Evolutionary conservation across 2,329 filamentous ascomycete species (phyloP), one percentile per base, ranked within the genome.

Genomic region (Colletotrichum sidae): DNA sequence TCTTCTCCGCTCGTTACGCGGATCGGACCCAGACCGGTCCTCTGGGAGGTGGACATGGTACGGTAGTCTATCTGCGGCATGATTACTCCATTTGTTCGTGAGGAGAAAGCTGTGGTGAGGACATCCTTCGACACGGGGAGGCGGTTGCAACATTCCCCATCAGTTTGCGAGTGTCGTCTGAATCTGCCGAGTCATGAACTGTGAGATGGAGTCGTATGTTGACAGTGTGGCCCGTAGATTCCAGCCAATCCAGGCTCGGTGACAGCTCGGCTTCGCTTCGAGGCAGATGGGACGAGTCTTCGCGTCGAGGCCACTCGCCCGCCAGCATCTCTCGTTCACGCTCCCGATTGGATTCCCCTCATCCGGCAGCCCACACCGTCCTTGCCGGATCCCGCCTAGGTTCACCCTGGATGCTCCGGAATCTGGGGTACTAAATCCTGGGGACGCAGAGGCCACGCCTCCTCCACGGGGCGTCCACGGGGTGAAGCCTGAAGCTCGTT

Each of bases 361-460:
- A 35, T 42, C 51, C 50, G 58, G 25, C 13, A 49, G 41, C 58
- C 44, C 58, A 55, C 51, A 33, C 35, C 13, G 34, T 15, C 50
- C 17, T 34, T 57, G 15, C n/a, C 33, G 35, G 11, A 49, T 13
- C 3, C 44, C 17, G 13, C 12, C 44, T n/a, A 54, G 34, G n/a
- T 13, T 13, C 7, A 55, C 41, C 45, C 38, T 17, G 11, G 38
- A 9, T 45, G 4, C 45, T 15, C 52, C 53, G 37, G 37, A 61
- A 37, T 50, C 45, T 13, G 58, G 58, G 58, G 58, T 41, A 17
- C 12, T 15, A 25, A 44, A 50, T 55, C 44, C 58, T 45, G 58
- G 51, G 51, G 52, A 50, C 8, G 13, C 25, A 25, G n/a, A 25
- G 50, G 11, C 53, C 17, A 60, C 13, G 37, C 44, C 45, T 55